phyloP scores from a whole-genome alignment of 2,329 filamentous ascomycete species.

The Hymenotorrendiella dingleyae region DNA sequence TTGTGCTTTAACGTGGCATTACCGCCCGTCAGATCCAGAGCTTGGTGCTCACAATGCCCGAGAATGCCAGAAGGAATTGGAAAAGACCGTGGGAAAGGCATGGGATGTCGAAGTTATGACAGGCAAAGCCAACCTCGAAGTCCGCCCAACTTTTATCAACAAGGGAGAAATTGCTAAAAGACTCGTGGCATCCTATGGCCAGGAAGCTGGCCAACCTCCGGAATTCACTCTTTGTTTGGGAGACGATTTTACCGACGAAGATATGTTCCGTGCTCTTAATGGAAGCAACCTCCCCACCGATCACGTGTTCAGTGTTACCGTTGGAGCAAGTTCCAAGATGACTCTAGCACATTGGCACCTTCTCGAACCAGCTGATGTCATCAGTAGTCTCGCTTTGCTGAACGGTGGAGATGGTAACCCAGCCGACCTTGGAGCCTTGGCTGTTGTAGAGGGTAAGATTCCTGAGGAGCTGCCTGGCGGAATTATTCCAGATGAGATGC shows the following conservation, averaged over 20 bases:
- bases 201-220: conserved; percentile 49
- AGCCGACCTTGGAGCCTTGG: conserved; percentile 25
- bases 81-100: conserved; percentile 66
- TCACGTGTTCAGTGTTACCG: conserved; percentile 83
- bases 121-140: conserved; percentile 94
- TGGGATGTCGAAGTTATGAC: conserved; percentile 96
- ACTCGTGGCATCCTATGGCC: conserved; percentile 66
- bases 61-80: conserved; percentile 76
- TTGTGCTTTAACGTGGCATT: conserved; percentile 95
- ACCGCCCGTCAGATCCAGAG: conserved; percentile 83
- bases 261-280: conserved; percentile 83
- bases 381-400: conserved; percentile 58
- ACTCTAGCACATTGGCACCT: conserved; percentile 88
- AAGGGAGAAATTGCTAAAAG: conserved; percentile 92
- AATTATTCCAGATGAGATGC: conserved; percentile 18
- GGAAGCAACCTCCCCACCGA: conserved; percentile 50
- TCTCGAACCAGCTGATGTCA: conserved; percentile 81
- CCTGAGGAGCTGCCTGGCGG: conserved; percentile 20
- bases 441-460: conserved; percentile 26
- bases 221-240: conserved; percentile 89
- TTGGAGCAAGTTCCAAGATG: conserved; percentile 86
- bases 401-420: conserved; percentile 22
- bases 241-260: conserved; percentile 96
- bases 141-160: conserved; percentile 95
- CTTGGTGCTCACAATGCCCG: conserved; percentile 73